Percentiles rank a stretch among this genome's conserved stretches.
Conservation (phyloP, 768 basidiomycete genomes). For the Trichaptum fuscoviolaceum region DNA sequence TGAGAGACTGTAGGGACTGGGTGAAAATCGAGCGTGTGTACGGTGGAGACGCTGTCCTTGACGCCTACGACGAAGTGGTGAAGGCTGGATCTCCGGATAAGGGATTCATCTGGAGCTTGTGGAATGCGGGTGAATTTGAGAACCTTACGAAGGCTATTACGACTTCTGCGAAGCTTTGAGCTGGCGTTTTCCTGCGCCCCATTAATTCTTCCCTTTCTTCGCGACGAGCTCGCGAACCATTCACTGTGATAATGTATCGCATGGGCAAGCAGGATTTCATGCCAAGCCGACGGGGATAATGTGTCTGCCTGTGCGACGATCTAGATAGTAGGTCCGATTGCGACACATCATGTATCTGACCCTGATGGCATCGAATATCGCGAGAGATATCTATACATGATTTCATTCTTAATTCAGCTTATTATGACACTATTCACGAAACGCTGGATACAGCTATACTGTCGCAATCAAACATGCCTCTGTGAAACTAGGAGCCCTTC, state of each 20-base stretch:
- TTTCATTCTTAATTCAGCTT: too few relatives aligned
- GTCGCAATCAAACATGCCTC: too few relatives aligned
- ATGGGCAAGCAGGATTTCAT: neutral
- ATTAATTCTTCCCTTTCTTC: neutral
- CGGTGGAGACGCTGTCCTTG: constrained; percentile 43
- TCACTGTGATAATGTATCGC: neutral
- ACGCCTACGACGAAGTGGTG: constrained; percentile 42
- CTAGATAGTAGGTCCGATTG: neutral
- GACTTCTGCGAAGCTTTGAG: neutral
- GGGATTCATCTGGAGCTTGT: constrained; percentile 63
- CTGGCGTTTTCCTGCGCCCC: neutral
- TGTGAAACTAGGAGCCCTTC: neutral
- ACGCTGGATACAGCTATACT: too few relatives aligned
- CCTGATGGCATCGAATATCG: too few relatives aligned
- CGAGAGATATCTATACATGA: too few relatives aligned
- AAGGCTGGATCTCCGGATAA: constrained; percentile 44
- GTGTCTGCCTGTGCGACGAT: neutral
- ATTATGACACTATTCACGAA: too few relatives aligned
- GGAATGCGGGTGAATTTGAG: constrained; percentile 30
- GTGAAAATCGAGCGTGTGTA: constrained; percentile 43
- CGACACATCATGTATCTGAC: too few relatives aligned
- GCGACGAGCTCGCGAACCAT: too few relatives aligned
- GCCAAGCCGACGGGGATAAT: neutral
- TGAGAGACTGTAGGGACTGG: constrained; percentile 53
- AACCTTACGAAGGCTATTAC: neutral